Conservation (phyloP, 169 alveolate genomes). For the Plasmodium malariae region DNA sequence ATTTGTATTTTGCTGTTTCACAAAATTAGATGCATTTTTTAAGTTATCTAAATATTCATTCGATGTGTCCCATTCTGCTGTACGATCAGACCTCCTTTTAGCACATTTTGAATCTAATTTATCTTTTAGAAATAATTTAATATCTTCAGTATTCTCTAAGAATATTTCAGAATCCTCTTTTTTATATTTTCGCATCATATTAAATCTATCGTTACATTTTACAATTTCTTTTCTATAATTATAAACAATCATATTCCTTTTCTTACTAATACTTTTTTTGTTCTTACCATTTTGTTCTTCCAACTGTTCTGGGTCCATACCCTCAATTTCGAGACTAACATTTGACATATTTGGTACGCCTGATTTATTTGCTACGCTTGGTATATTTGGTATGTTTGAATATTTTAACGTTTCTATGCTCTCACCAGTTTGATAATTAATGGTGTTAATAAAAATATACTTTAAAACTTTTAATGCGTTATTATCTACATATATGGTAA, state of each 20-base stretch:
- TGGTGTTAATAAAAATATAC: slow-evolving; percentile 42
- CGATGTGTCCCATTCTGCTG: too few species aligned
- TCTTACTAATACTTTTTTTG: too few species aligned
- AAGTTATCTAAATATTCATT: background rate
- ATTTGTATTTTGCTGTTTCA: slow-evolving; percentile 1
- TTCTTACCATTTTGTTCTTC: too few species aligned
- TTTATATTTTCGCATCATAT: too few species aligned
- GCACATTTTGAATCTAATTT: background rate
- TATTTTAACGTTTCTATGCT: slow-evolving; percentile 10
- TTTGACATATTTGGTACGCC: too few species aligned
- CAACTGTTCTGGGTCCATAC: too few species aligned
- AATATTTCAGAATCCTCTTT: slow-evolving; percentile 3
- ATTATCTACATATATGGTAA: slow-evolving; percentile 31
- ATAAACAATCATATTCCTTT: too few species aligned
- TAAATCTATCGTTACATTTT: too few species aligned
- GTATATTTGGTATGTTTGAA: slow-evolving; percentile 18
- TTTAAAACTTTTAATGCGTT: slow-evolving; percentile 57
- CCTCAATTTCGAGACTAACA: too few species aligned
- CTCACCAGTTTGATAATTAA: slow-evolving; percentile 16
- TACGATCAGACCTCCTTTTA: too few species aligned
- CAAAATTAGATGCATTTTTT: background rate
- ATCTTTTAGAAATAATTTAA: slow-evolving; percentile 2
- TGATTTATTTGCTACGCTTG: background rate
- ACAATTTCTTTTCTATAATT: too few species aligned
- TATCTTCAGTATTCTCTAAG: slow-evolving; percentile 2